phyloP scores from a whole-genome alignment of 495 filamentous ascomycete genomes.

The Trichoderma orchidacearum region DNA sequence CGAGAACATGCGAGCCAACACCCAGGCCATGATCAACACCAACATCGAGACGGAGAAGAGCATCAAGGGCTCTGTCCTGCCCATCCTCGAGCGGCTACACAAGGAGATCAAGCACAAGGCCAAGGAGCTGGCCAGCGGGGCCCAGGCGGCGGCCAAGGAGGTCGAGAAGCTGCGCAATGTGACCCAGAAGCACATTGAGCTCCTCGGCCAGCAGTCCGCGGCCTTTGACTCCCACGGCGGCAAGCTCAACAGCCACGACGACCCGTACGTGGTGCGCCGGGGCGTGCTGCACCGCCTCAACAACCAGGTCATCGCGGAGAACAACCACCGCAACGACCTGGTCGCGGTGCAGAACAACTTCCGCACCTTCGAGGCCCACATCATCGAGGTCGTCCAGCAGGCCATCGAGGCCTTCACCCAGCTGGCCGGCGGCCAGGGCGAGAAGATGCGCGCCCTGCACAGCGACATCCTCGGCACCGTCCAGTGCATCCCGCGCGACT shows the following conservation, averaged over 20 bases:
- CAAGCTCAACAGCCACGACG: conserved; percentile 52
- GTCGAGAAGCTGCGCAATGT: conserved; percentile 76
- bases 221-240: conserved; percentile 55
- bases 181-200: conserved; percentile 93
- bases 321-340: conserved; percentile 83
- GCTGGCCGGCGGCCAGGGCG: conserved; percentile 63
- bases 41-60: conserved; percentile 81
- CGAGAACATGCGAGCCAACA: conserved; percentile 84
- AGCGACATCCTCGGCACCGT: conserved; percentile 65
- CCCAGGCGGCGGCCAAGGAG: conserved; percentile 73
- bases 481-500: conserved; percentile 73
- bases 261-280: conserved; percentile 80
- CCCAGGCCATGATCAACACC: conserved; percentile 74
- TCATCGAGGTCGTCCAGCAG: conserved; percentile 70
- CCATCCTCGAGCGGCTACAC: conserved; percentile 79
- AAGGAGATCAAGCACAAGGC: conserved; percentile 90
- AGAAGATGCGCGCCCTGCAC: conserved; percentile 66
- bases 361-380: conserved; percentile 72
- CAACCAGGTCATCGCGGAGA: conserved; percentile 89
- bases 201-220: conserved; percentile 72
- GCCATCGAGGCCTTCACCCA: conserved; percentile 69
- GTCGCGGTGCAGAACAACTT: conserved; percentile 82
- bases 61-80: conserved; percentile 69
- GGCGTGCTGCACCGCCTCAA: conserved; percentile 70
- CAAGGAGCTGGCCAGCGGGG: conserved; percentile 76